Evolutionary conservation across 352 stramenopile genomes (phyloP).

Genomic region (Phytophthora pluvialis): DNA sequence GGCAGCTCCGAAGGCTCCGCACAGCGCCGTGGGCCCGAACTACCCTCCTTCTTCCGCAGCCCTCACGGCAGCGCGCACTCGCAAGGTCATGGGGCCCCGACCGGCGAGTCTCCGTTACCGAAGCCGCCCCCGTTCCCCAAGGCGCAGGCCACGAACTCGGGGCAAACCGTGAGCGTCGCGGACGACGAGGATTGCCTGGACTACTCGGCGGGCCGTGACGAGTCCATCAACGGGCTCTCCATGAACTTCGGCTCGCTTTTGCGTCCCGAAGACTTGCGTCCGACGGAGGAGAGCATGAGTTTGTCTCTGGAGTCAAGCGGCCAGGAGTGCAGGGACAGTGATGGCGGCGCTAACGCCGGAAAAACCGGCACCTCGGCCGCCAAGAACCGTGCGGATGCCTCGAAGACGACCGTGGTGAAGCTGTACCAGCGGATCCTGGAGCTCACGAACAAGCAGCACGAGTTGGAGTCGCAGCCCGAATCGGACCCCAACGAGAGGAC

Average conservation of each 20-base stretch:
- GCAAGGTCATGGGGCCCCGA: constrained; percentile 15
- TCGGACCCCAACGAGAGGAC: constrained; percentile 44
- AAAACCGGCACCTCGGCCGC: constrained; percentile 13
- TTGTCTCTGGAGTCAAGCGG: constrained; percentile 47
- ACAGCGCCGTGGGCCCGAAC: constrained; percentile 11
- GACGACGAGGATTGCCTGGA: constrained; percentile 52
- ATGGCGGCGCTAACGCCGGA: constrained; percentile 9
- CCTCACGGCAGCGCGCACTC: constrained; percentile 16
- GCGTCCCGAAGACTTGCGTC: constrained; percentile 42
- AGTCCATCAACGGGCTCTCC: constrained; percentile 39
- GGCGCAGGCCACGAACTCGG: constrained; percentile 30
- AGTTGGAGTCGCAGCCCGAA: constrained; percentile 50
- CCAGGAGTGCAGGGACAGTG: constrained; percentile 35
- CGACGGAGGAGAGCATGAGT: constrained; percentile 47
- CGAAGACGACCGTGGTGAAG: constrained; percentile 57
- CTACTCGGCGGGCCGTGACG: constrained; percentile 17
- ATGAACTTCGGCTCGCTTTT: constrained; percentile 49
- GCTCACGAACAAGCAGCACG: constrained; percentile 64
- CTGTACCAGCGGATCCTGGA: constrained; percentile 73
- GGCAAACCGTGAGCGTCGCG: constrained; percentile 38
- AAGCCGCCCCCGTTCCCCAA: constrained; percentile 24
- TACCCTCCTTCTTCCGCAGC: constrained; percentile 37
- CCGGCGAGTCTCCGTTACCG: constrained; percentile 11
- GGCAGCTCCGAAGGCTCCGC: constrained; percentile 21
- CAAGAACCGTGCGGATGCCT: constrained; percentile 25